These are phyloP conservation scores for Ceratocystis ficicola DNA, from an alignment of 2,329 filamentous ascomycete genomes.

Conservation along the genomic window DNA sequence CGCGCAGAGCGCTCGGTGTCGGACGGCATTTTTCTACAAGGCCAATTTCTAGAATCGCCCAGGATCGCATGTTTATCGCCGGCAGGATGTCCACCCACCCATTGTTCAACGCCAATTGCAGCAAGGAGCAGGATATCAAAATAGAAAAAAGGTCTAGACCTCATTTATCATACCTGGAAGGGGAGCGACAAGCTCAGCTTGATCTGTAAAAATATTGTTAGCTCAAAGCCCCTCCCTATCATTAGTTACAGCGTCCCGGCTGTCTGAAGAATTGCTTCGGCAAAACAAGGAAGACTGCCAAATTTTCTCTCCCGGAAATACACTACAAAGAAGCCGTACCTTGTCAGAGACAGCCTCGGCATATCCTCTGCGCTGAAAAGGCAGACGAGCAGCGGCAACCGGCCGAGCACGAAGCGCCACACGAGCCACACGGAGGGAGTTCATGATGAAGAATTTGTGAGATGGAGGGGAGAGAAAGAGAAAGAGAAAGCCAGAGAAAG, in stretches of 20 bases:
- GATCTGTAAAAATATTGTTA: slow-evolving; percentile 45
- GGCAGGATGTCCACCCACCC: not conserved
- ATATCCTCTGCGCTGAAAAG: slow-evolving; percentile 78
- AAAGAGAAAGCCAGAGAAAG: slow-evolving; percentile 12
- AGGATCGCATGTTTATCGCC: not conserved
- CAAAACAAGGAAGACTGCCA: not conserved
- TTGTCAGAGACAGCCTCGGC: slow-evolving; percentile 79
- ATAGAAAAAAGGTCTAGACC: not conserved
- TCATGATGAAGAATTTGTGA: slow-evolving; percentile 52
- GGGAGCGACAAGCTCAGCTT: slow-evolving; percentile 96
- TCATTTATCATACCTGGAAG: slow-evolving; percentile 69
- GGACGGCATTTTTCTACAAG: not conserved
- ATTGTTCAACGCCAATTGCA: slow-evolving; percentile 4
- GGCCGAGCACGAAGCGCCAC: slow-evolving; percentile 75
- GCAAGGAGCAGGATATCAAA: not conserved
- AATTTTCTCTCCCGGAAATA: not conserved
- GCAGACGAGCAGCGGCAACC: slow-evolving; percentile 58
- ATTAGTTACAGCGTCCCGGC: not conserved
- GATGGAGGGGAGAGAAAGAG: slow-evolving; percentile 22
- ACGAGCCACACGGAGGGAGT: slow-evolving; percentile 84
- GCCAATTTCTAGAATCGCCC: not conserved
- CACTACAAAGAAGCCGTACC: slow-evolving; percentile 34
- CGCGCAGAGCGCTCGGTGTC: slow-evolving; percentile 4
- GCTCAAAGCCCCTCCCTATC: slow-evolving; percentile 20
- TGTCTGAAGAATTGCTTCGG: not conserved